A percentile compares a stretch with the other conserved stretches of the same genome.
These are phyloP conservation scores for Stachybotrys chartarum DNA, from an alignment of 2,329 filamentous ascomycete species.

Conservation along the genomic window DNA sequence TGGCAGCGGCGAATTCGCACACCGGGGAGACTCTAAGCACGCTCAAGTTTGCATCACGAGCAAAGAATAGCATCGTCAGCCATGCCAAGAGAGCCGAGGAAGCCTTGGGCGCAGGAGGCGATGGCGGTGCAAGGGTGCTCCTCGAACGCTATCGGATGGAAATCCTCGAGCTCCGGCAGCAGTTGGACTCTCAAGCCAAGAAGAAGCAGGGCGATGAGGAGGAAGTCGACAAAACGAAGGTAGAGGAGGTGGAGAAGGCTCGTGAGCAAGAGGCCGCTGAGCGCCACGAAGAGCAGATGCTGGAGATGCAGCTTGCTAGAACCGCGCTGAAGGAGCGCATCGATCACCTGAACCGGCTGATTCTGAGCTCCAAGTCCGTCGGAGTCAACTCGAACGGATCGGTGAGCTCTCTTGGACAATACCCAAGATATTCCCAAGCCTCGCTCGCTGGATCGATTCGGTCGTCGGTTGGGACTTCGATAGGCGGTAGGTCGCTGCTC, in stretches of 20 bases:
- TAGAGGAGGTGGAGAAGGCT: slow-evolving; percentile 57
- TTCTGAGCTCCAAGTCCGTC: slow-evolving; percentile 90
- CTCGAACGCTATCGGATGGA: slow-evolving; percentile 92
- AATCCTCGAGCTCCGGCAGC: slow-evolving; percentile 71
- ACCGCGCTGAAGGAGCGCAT: slow-evolving; percentile 96
- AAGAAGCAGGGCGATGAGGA: slow-evolving; percentile 49
- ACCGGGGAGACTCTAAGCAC: slow-evolving; percentile 90
- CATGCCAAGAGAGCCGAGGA: slow-evolving; percentile 95
- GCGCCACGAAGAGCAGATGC: slow-evolving; percentile 91
- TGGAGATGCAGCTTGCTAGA: slow-evolving; percentile 95
- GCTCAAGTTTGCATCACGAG: slow-evolving; percentile 90
- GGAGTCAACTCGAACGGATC: slow-evolving; percentile 80
- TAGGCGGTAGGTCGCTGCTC: slow-evolving; percentile 38
- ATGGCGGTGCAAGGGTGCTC: slow-evolving; percentile 78
- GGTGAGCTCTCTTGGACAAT: slow-evolving; percentile 57
- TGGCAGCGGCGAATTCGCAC: slow-evolving; percentile 65
- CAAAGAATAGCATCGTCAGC: slow-evolving; percentile 96
- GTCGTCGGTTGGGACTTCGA: slow-evolving; percentile 64
- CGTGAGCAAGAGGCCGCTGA: slow-evolving; percentile 74
- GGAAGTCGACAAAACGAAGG: slow-evolving; percentile 54
- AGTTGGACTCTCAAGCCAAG: slow-evolving; percentile 79
- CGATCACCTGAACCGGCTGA: slow-evolving; percentile 90
- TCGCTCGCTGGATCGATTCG: slow-evolving; percentile 51
- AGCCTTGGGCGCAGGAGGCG: slow-evolving; percentile 70
- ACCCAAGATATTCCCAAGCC: slow-evolving; percentile 56